These are phyloP conservation scores for Avena sativa DNA, from an alignment of 176 grass and related monocot genomes.

Conservation along the genomic window DNA sequence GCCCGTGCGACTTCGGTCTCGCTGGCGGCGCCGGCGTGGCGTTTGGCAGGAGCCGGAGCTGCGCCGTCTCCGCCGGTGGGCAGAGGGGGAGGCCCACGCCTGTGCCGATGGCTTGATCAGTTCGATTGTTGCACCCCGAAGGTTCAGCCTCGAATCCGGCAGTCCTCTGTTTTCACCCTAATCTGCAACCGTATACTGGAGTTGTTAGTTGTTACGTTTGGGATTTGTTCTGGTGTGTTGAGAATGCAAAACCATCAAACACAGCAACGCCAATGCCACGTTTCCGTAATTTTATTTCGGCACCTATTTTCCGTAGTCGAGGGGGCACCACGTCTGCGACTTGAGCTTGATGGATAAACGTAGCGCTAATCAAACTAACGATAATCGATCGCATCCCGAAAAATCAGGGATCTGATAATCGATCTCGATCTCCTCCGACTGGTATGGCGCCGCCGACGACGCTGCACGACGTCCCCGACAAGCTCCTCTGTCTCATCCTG, in stretches of 20 bases:
- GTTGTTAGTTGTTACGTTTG: neutral
- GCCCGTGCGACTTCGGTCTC: slow-evolving; percentile 50
- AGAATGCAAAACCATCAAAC: neutral
- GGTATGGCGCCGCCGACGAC: neutral
- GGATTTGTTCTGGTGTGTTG: neutral
- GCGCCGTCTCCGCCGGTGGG: neutral
- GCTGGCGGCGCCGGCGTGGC: slow-evolving; percentile 23
- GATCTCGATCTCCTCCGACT: neutral
- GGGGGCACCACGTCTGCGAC: neutral
- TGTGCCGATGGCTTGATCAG: neutral
- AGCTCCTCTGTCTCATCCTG: neutral
- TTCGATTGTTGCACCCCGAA: neutral
- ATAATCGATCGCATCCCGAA: neutral
- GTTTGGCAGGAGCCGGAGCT: slow-evolving; percentile 59
- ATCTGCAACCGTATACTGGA: neutral
- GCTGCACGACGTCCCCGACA: neutral
- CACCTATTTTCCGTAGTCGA: neutral
- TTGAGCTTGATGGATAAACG: neutral
- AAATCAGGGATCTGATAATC: neutral
- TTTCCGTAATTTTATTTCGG: neutral
- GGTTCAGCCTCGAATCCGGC: neutral
- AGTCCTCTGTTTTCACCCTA: neutral
- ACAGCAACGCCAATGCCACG: neutral
- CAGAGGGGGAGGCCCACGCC: slow-evolving; percentile 7
- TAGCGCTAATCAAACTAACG: neutral